phyloP scores from a whole-genome alignment of 768 basidiomycete species.

The Boletus rubroflammeus region DNA sequence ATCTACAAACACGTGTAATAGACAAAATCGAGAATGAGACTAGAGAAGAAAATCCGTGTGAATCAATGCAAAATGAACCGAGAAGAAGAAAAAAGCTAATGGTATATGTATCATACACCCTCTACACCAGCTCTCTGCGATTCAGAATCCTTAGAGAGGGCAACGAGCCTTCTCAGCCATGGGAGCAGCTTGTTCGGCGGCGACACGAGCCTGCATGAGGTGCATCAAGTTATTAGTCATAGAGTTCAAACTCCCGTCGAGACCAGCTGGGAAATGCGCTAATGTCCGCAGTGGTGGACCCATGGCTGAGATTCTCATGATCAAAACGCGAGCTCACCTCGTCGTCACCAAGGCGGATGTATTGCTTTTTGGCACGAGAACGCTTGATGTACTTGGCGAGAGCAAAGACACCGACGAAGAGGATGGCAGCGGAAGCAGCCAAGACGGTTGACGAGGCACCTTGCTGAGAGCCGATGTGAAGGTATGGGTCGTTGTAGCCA shows the following conservation, averaged over 20 bases:
- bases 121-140: not conserved
- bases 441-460: conserved; percentile 32
- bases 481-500: conserved; percentile 29
- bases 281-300: conserved; percentile 6
- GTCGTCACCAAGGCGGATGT: conserved; percentile 36
- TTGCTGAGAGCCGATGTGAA: conserved; percentile 31
- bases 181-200: conserved; percentile 16
- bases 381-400: conserved; percentile 36
- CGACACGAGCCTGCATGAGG: conserved; percentile 14
- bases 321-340: conserved; percentile 30
- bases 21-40: conserved; percentile 10
- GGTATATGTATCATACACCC: conserved; percentile 3
- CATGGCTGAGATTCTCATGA: conserved; percentile 8
- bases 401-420: conserved; percentile 33
- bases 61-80: conserved; percentile 18
- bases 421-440: conserved; percentile 35
- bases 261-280: conserved; percentile 2
- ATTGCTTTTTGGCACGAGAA: conserved; percentile 31
- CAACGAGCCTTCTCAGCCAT: conserved; percentile 30
- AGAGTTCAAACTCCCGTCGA: conserved; percentile 1
- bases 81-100: not conserved
- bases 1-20: conserved; percentile 16
- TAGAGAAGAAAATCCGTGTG: conserved; percentile 15
- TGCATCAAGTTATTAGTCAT: conserved; percentile 2
- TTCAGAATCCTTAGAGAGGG: conserved; percentile 18